Base-by-base conservation (phyloP, 2,329 filamentous ascomycete species). In the Cadophora malorum region DNA sequence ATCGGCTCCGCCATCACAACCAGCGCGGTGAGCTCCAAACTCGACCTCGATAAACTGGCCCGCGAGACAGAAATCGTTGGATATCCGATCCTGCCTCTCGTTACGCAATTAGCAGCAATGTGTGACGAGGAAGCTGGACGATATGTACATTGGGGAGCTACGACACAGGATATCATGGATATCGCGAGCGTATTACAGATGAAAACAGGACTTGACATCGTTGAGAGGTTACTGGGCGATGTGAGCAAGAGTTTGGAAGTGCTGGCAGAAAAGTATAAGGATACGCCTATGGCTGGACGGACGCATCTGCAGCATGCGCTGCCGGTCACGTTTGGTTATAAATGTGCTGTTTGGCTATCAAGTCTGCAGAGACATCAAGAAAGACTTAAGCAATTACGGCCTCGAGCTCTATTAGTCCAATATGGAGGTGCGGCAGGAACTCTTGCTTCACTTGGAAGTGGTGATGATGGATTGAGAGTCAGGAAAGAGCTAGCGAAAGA, bases 131-230 rank as follows among this genome's bases (percentile, higher is more conserved):
- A 78, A 38, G 71, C 77, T 5, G 79, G 76, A n/a, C 79, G 81
- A 67, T 87, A 85, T 71, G 81, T 87, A 12, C 85, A 87, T 73
- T 87, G 85, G 85, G 85, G 85, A 9, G 84, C 85, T 1, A 87
- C 85, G 0, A 88, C 85, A 0, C 85, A 88, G 70, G 85, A 88
- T 70, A 86, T 87, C 67, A 87, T 86, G 85, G 85, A 87, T 69
- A 77, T 82, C 0, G 85, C 85, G 0, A 83, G 81, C 14, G 78
- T 86, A 0, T 72, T 88, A 9, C 85, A 87, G 70, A 85, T 86
- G 74, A 83, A 84, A 52, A 71, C 80, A 14, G 85, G 84, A 0
- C 76, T 88, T 16, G 75, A 77, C 0, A 80, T 87, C 19, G 79
- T 87, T 4, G 80, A 84, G 67, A 73, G 77, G 4, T 78, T 83